Conservation (phyloP, 371 early-diverging fungal species). For the Mortierella sp. region DNA sequence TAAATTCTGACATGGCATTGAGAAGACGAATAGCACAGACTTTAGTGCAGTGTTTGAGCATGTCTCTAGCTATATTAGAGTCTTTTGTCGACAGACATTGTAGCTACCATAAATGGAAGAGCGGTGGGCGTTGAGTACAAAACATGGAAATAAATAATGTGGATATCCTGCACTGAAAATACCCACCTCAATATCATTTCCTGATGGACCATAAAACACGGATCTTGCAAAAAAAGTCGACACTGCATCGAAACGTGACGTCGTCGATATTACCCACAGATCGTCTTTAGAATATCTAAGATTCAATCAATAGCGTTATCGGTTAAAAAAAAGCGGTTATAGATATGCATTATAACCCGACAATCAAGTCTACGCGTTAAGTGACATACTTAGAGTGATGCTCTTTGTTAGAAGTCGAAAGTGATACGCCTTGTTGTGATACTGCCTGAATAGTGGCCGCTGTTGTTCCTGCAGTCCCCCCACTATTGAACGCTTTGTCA, state of each 20-base stretch:
- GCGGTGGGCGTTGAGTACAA: not conserved
- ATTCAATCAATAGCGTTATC: not conserved
- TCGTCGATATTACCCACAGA: constrained; percentile 74
- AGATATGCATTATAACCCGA: not conserved
- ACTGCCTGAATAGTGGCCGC: constrained; percentile 1
- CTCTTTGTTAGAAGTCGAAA: constrained; percentile 60
- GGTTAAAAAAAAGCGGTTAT: not conserved
- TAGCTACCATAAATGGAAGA: constrained; percentile 26
- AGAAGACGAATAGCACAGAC: constrained; percentile 76
- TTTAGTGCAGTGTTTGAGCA: constrained; percentile 22
- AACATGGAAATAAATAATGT: not conserved
- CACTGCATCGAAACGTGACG: constrained; percentile 61
- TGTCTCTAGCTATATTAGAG: constrained; percentile 50
- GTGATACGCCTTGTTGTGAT: constrained; percentile 22
- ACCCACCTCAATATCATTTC: constrained; percentile 64
- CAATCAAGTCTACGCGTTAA: not conserved
- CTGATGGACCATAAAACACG: constrained; percentile 71
- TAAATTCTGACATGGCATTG: constrained; percentile 77
- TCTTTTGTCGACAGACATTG: constrained; percentile 65
- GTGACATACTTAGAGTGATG: constrained; percentile 62
- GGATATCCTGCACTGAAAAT: not conserved
- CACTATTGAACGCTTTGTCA: not conserved
- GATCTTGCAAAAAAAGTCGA: constrained; percentile 68
- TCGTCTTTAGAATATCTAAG: constrained; percentile 64
- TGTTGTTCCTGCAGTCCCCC: not conserved